Evolutionary conservation across 1,284 basidiomycete species (phyloP).

Genomic region (Marasmius fiardii): DNA sequence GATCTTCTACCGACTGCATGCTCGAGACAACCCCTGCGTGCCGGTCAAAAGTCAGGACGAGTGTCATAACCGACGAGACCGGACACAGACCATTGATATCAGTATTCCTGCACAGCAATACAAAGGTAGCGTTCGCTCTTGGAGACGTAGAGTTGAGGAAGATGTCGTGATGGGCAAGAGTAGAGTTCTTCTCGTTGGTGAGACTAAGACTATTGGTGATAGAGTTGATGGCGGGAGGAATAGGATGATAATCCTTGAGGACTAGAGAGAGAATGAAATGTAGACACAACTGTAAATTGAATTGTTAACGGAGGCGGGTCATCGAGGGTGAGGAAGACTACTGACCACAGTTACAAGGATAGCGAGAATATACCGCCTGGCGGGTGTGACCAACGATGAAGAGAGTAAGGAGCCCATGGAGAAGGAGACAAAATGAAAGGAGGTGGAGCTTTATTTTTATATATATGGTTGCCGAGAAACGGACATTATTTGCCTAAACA

Average conservation of each 20-base stretch:
- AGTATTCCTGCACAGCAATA: slow-evolving; percentile 34
- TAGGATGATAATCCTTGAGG: slow-evolving; percentile 27
- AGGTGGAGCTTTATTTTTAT: background rate
- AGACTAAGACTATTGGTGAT: slow-evolving; percentile 1
- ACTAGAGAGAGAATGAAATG: slow-evolving; percentile 35
- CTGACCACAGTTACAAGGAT: slow-evolving; percentile 47
- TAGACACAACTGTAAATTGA: slow-evolving; percentile 27
- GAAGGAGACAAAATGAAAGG: slow-evolving; percentile 9
- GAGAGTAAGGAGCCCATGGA: slow-evolving; percentile 4
- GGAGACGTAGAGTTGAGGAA: slow-evolving; percentile 7
- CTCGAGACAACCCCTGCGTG: slow-evolving; percentile 53
- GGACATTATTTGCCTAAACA: background rate
- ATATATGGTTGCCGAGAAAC: background rate
- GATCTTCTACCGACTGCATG: slow-evolving; percentile 52
- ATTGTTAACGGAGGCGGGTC: slow-evolving; percentile 1
- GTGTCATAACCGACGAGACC: slow-evolving; percentile 21
- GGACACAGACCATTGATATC: slow-evolving; percentile 41
- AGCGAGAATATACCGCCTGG: slow-evolving; percentile 44
- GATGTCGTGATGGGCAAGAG: slow-evolving; percentile 3
- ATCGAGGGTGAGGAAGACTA: slow-evolving; percentile 13
- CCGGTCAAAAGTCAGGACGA: slow-evolving; percentile 28
- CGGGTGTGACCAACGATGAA: slow-evolving; percentile 36
- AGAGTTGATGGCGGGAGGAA: slow-evolving; percentile 19
- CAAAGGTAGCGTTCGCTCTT: slow-evolving; percentile 38
- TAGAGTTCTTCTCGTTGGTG: background rate